A percentile compares a stretch with the other conserved stretches of the same genome.
phyloP scores from a whole-genome alignment of 345 rosid species.

The Reutealis trisperma region DNA sequence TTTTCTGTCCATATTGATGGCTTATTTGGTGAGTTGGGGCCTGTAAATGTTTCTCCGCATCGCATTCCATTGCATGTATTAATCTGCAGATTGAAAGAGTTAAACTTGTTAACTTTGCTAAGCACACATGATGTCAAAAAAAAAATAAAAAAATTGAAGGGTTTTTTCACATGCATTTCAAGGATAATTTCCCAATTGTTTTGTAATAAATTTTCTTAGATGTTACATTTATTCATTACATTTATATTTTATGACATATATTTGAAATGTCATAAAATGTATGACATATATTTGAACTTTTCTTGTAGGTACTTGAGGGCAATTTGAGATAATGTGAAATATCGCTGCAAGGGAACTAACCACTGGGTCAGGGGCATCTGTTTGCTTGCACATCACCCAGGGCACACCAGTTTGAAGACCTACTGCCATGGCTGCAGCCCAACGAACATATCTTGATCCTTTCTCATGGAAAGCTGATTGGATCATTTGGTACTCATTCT shows the following conservation, averaged over 20 bases:
- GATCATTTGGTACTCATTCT: conserved; percentile 66
- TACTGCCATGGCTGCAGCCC: conserved; percentile 74
- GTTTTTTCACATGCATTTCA: neutral
- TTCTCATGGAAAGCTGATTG: conserved; percentile 53
- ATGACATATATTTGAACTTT: too few relatives aligned
- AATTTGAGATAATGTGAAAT: neutral
- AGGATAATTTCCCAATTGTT: neutral
- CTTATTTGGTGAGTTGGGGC: conserved; percentile 78
- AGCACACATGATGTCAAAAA: too few relatives aligned
- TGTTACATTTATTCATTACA: too few relatives aligned
- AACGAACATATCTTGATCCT: conserved; percentile 62
- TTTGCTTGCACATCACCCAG: conserved; percentile 90
- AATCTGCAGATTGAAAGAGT: conserved; percentile 40
- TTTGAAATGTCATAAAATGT: too few relatives aligned
- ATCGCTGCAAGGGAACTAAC: conserved; percentile 34
- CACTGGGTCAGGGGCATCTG: conserved; percentile 84
- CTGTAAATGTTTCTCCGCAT: conserved; percentile 78
- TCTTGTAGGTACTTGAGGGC: neutral
- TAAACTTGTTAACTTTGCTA: neutral
- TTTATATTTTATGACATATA: too few relatives aligned
- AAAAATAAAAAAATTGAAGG: too few relatives aligned
- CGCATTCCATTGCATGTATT: conserved; percentile 77
- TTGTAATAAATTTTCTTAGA: neutral
- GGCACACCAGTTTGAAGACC: conserved; percentile 76
- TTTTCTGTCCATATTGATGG: conserved; percentile 93